These are phyloP conservation scores for Saturnispora besseyi DNA, from an alignment of 805 yeast genomes.

Conservation along the genomic window DNA sequence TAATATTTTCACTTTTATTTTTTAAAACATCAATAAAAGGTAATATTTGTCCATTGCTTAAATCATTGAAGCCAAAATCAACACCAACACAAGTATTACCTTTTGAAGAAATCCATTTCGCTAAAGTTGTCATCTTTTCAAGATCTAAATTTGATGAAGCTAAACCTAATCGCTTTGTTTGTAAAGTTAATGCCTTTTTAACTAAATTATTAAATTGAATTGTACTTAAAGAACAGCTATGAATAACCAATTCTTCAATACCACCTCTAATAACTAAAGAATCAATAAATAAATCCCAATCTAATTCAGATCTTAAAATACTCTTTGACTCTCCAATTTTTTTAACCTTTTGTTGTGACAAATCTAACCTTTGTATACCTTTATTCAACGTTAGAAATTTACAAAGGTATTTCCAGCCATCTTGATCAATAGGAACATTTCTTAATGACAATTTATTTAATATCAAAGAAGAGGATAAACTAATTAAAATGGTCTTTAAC, in stretches of 20 bases:
- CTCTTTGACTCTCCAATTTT: slow-evolving; percentile 30
- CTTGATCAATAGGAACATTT: slow-evolving; percentile 44
- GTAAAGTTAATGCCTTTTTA: slow-evolving; percentile 31
- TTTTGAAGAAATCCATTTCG: slow-evolving; percentile 39
- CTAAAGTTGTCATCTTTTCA: slow-evolving; percentile 33
- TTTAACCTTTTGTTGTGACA: slow-evolving; percentile 48
- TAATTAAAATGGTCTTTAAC: slow-evolving; percentile 40
- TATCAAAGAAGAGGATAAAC: slow-evolving; percentile 34
- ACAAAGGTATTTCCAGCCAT: slow-evolving; percentile 45
- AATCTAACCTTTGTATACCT: slow-evolving; percentile 41
- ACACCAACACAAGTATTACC: slow-evolving; percentile 43
- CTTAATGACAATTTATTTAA: slow-evolving; percentile 46
- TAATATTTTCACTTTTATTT: slow-evolving; percentile 17
- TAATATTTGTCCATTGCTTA: slow-evolving; percentile 36
- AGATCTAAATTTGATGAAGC: slow-evolving; percentile 42
- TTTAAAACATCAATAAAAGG: slow-evolving; percentile 38
- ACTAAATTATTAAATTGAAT: slow-evolving; percentile 34
- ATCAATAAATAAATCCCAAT: slow-evolving; percentile 43
- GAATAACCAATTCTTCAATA: slow-evolving; percentile 47
- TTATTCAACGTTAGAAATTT: slow-evolving; percentile 37
- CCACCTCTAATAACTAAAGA: slow-evolving; percentile 40
- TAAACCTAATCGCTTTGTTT: slow-evolving; percentile 44
- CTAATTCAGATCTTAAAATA: slow-evolving; percentile 37
- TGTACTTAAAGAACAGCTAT: slow-evolving; percentile 44
- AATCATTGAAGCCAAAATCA: slow-evolving; percentile 47